Base-by-base conservation (phyloP, 1,139 yeast species). In the Kurtzmaniella quercitrusa region DNA sequence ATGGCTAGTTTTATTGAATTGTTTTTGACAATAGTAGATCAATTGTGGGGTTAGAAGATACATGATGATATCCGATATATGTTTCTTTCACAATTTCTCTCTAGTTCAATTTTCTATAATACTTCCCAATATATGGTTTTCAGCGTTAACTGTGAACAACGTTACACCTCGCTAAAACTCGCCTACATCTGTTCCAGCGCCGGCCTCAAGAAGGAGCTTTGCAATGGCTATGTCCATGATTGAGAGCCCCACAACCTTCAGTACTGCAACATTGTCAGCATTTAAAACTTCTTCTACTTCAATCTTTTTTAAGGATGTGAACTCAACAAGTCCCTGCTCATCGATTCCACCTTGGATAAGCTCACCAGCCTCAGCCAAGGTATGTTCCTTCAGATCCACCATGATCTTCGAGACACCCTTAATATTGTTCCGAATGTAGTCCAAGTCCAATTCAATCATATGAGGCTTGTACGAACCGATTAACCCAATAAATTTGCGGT, bases 381-480 rank as follows among this genome's bases (percentile, higher is more conserved):
- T 69, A 46, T 81, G 84, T 18, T 72, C 76, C 38, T 64, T 66
- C 0, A 86, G 78, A 51, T 83, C 89, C 2, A 82, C 87, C 5
- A 82, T 59, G 22, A 82, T 68, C 43, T 68, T 68, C 12, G 57
- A 45, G 3, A 48, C 49, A 1, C 46, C 47, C 33, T 55, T 49
- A 45, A 63, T 54, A 7, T 69, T 65, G 17, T 56, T 45, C 2
- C 56, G 48, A 4, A 81, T 60, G 26, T 76, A 59, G 1, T 57
- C 64, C 21, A 70, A 64, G 45, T 81, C 86, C 42, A 81, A 73
- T 56, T 82, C 89, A 38, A 69, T 68, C 88, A 83, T 82, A 47
- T 76, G 74, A 2, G 87, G 86, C 54, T 81, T 80, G 55, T 82
- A 83, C 14, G 85, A 78, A 1, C 89, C 89, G 50, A 83, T 82